These are phyloP conservation scores for Aspergillus olivimuriae DNA, from an alignment of 495 filamentous ascomycete species.

Conservation along the genomic window DNA sequence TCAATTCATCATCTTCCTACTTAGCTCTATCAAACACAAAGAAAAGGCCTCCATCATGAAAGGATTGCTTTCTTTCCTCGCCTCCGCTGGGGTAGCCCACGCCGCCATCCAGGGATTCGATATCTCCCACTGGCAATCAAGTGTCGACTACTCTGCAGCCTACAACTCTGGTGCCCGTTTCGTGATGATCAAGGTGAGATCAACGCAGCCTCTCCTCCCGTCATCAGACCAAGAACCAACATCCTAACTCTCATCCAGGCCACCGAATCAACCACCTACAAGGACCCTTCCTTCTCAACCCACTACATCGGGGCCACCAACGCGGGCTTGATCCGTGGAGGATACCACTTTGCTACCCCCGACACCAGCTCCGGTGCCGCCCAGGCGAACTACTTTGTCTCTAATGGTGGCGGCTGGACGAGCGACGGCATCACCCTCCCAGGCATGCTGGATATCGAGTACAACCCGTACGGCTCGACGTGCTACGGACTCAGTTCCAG, in stretches of 20 bases:
- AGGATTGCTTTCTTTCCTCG: not conserved
- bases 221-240: not conserved
- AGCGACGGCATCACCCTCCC: constrained; percentile 53
- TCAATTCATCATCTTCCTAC: not conserved
- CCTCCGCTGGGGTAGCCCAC: constrained; percentile 12
- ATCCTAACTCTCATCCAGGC: constrained; percentile 32
- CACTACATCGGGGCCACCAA: constrained; percentile 50
- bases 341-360: constrained; percentile 55
- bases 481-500: constrained; percentile 43
- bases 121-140: constrained; percentile 55
- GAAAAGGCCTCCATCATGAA: constrained; percentile 4
- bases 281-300: constrained; percentile 40
- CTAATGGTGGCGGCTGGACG: constrained; percentile 54
- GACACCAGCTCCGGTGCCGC: constrained; percentile 32
- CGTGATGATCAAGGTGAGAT: constrained; percentile 58
- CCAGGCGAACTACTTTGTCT: constrained; percentile 50
- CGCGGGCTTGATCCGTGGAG: constrained; percentile 50
- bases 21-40: too few species aligned
- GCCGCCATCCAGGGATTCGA: constrained; percentile 56
- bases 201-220: not conserved
- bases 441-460: constrained; percentile 58
- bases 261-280: constrained; percentile 50
- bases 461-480: constrained; percentile 24
- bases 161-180: constrained; percentile 56
- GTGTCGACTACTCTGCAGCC: constrained; percentile 49